These are phyloP conservation scores for Reticulomyxa filosa DNA, from an alignment of 78 protist genomes.

Conservation along the genomic window DNA sequence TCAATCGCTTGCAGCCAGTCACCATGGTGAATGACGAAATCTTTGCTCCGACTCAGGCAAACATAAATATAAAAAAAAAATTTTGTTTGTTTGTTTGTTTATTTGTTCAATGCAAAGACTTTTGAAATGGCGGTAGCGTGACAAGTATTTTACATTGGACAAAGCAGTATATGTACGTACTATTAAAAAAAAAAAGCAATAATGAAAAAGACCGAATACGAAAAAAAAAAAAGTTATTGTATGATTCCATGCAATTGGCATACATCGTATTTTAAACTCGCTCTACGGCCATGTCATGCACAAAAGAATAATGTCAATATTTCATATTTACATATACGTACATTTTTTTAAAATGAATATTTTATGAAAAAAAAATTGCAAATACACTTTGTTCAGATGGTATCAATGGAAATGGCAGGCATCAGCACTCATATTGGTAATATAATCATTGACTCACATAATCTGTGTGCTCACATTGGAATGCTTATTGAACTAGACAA, in stretches of 20 bases:
- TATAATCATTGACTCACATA: conserved; percentile 59
- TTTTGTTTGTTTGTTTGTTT: no score
- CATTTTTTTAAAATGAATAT: neutral
- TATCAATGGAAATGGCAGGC: conserved; percentile 99
- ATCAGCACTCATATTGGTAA: conserved; percentile 78
- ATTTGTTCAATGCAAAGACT: no score
- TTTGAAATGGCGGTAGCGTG: no score
- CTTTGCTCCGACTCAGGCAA: no score
- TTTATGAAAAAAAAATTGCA: no score
- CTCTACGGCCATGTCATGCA: conserved; percentile 99
- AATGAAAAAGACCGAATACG: no score
- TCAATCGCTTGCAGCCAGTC: no score
- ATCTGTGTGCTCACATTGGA: conserved; percentile 70
- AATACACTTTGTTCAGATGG: conserved; percentile 97
- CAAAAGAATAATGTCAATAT: conserved; percentile 23
- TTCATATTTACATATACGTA: neutral
- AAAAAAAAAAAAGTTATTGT: conserved; percentile 47
- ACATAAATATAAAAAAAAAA: no score
- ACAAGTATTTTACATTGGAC: no score
- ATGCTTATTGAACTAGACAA: conserved; percentile 95
- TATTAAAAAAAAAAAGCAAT: no score
- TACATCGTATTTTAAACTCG: conserved; percentile 87
- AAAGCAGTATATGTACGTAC: no score
- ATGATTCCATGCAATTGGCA: conserved; percentile 98
- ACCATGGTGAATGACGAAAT: no score